Evolutionary conservation across 164 flowering plant species (phyloP), one percentile per base, ranked within the genome.

Genomic region (Kingdonia uniflora): DNA sequence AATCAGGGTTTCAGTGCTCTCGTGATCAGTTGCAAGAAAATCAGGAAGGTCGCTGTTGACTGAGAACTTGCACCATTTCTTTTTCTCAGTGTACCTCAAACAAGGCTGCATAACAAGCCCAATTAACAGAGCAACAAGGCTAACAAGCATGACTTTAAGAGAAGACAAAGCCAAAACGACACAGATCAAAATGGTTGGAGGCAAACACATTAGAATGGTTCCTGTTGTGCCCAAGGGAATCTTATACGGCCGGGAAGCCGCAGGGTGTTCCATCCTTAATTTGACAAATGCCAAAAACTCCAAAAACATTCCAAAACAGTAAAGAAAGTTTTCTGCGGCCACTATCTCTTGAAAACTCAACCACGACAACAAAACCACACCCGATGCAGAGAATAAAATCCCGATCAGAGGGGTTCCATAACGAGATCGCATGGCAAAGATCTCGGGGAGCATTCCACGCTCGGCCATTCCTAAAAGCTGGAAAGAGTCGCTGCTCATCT

Each of bases 11-110:
- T 42, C 59, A 42, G 52, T 11, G 26, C 7, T 44, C 17, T 37
- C 68, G 15, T 14, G 49, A 44, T 50, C 52, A 37, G 48, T 14
- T 21, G 50, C 44, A 20, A 49, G 26, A 41, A 65, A 44, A 54
- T 78, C 83, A 11, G 79, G 74, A 20, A 76, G 81, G 26, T 74
- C 69, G 21, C 69, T 40, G 51, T 67, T 78, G 14, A 19, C 19
- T 11, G 86, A 76, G 74, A 78, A 80, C 54, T 58, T 78, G 11
- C 76, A 13, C 76, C 76, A 75, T 42, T 56, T 49, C 65, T 56
- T 73, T 50, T 40, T 69, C 70, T 78, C 74, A 0, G 48, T 62
- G 20, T 57, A 63, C 56, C 60, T 73, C 19, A 78, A 64, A 57
- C 69, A 55, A 8, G 82, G 78, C 33, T 67, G 74, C 68, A 78